phyloP scores from a whole-genome alignment of 177 flowering plant genomes.

The Vitis hybrid region DNA sequence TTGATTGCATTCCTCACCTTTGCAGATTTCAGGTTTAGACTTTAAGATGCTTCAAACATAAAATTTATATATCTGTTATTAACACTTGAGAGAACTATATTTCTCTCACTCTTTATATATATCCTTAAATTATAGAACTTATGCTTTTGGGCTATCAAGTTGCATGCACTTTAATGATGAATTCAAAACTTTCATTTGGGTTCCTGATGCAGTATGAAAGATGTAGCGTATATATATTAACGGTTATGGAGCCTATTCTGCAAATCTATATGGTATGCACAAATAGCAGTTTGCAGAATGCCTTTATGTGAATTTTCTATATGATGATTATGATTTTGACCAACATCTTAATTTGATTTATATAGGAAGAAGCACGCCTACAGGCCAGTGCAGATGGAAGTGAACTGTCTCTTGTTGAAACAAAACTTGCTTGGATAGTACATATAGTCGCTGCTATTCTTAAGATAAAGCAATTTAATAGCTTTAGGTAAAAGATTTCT shows the following conservation, averaged over 20 bases:
- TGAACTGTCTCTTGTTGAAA: not conserved
- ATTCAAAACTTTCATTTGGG: too few species aligned
- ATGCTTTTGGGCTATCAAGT: too few species aligned
- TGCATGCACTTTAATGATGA: too few species aligned
- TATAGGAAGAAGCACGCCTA: not conserved
- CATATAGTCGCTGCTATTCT: constrained; percentile 9
- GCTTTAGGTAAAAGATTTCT: constrained; percentile 4
- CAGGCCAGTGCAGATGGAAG: not conserved
- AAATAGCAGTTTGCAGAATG: not conserved
- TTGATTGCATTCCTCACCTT: constrained; percentile 7
- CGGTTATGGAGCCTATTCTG: constrained; percentile 5
- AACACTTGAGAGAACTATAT: too few species aligned
- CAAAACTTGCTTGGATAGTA: constrained; percentile 6
- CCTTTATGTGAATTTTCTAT: too few species aligned
- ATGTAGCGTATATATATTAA: not conserved
- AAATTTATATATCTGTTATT: too few species aligned
- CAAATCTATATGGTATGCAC: constrained; percentile 5
- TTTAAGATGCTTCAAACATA: too few species aligned
- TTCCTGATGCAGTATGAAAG: constrained; percentile 1
- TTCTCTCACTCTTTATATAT: too few species aligned
- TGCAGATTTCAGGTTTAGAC: constrained; percentile 10
- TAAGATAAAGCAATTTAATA: constrained; percentile 1
- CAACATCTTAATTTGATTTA: not conserved
- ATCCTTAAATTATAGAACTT: too few species aligned
- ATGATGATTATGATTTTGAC: not conserved